Conservation (phyloP, 2,329 filamentous ascomycete genomes). For the Claviceps capensis region DNA sequence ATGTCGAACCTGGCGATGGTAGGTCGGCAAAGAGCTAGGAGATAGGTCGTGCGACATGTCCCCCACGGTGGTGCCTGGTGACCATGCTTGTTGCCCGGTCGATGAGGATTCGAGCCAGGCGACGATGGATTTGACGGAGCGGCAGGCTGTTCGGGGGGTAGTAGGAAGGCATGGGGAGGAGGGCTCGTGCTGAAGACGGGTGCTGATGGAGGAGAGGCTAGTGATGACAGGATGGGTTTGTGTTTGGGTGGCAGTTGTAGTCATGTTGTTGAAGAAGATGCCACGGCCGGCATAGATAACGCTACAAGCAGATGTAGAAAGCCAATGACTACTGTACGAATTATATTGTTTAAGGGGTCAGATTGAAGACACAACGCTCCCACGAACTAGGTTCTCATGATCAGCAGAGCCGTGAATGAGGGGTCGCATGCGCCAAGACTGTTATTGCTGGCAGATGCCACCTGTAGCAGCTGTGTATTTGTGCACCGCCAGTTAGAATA, state of each 20-base stretch:
- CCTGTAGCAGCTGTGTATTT: background rate
- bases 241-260: constrained; percentile 8
- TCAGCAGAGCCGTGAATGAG: background rate
- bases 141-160: constrained; percentile 4
- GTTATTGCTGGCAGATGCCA: background rate
- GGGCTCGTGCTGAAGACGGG: constrained; percentile 7
- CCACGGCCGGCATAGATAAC: background rate
- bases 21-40: background rate
- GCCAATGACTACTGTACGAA: background rate
- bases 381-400: background rate
- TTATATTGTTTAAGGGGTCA: too few species aligned
- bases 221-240: constrained; percentile 11
- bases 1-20: background rate
- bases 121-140: constrained; percentile 19
- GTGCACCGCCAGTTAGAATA: background rate
- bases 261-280: background rate
- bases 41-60: constrained; percentile 2
- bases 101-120: constrained; percentile 17
- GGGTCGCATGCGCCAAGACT: background rate
- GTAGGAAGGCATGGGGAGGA: background rate
- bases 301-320: background rate
- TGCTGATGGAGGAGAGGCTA: constrained; percentile 18
- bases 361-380: background rate
- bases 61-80: background rate
- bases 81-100: constrained; percentile 3